Evolutionary conservation across 2,329 filamentous ascomycete genomes (phyloP).

Genomic region (Neofusicoccum parvum): DNA sequence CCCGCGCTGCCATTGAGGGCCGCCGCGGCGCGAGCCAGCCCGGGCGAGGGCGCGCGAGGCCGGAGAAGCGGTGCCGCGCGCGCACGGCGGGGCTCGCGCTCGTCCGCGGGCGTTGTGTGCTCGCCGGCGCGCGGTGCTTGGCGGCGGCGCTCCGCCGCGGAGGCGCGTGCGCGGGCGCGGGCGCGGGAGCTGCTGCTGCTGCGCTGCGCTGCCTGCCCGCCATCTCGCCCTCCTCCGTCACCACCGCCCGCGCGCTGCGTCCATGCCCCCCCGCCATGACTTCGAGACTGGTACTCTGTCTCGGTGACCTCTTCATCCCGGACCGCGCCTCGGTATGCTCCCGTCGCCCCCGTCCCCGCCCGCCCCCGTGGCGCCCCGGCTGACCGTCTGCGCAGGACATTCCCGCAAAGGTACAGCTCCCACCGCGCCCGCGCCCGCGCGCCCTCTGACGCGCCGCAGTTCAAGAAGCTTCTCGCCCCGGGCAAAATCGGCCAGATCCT

Average conservation of each 20-base stretch:
- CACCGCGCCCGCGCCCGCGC: constrained; percentile 7
- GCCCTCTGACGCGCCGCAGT: constrained; percentile 32
- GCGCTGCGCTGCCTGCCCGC: background rate
- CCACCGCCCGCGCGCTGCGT: background rate
- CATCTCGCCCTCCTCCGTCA: background rate
- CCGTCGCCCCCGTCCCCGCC: constrained; percentile 22
- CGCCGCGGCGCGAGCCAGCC: background rate
- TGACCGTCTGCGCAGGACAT: constrained; percentile 45
- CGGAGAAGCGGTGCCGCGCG: background rate
- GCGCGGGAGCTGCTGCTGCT: constrained; percentile 4
- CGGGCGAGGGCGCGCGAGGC: background rate
- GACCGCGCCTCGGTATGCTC: constrained; percentile 44
- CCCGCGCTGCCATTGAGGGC: constrained; percentile 6
- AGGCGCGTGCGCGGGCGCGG: constrained; percentile 17
- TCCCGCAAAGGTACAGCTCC: constrained; percentile 40
- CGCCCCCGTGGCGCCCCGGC: constrained; percentile 30
- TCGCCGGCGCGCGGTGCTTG: background rate
- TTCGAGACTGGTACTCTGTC: constrained; percentile 44
- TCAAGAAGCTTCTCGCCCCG: constrained; percentile 60
- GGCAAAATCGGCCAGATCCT: constrained; percentile 62
- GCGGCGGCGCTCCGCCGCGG: background rate
- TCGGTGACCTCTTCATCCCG: constrained; percentile 48
- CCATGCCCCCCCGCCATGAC: constrained; percentile 35
- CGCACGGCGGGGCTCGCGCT: too few species aligned
- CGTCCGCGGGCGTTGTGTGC: background rate